phyloP scores from a whole-genome alignment of 495 filamentous ascomycete genomes.

The Penicillium alfredii region DNA sequence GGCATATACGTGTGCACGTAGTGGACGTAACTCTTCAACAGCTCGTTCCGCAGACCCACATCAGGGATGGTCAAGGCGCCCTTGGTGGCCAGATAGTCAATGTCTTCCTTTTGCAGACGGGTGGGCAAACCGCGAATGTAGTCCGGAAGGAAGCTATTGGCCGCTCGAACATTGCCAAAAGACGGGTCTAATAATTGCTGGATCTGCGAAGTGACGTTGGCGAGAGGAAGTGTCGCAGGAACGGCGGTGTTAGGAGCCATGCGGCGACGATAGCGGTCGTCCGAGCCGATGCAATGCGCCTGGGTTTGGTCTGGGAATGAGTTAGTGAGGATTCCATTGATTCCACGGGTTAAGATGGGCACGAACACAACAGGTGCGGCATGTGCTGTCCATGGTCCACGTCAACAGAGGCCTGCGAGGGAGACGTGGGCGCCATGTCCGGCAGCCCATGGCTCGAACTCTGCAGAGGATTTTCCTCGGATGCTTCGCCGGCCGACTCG shows the following conservation, averaged over 20 bases:
- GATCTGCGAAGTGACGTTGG: slow-evolving; percentile 35
- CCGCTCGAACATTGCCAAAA: slow-evolving; percentile 26
- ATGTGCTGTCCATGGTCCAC: slow-evolving; percentile 43
- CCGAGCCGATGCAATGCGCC: slow-evolving; percentile 27
- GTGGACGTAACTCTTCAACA: slow-evolving; percentile 70
- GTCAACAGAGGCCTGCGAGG: slow-evolving; percentile 38
- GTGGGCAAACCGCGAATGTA: slow-evolving; percentile 70
- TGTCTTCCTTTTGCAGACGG: slow-evolving; percentile 64
- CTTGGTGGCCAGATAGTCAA: slow-evolving; percentile 67
- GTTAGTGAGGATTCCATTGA: slow-evolving; percentile 1
- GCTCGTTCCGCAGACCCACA: slow-evolving; percentile 59
- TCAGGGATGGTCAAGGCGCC: slow-evolving; percentile 68
- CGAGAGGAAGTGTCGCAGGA: slow-evolving; percentile 33
- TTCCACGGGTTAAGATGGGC: neutral
- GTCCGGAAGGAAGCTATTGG: slow-evolving; percentile 46
- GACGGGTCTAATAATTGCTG: slow-evolving; percentile 37
- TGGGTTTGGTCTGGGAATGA: slow-evolving; percentile 34
- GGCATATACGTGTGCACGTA: slow-evolving; percentile 90
- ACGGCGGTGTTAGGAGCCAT: slow-evolving; percentile 37
- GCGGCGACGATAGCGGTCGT: slow-evolving; percentile 28
- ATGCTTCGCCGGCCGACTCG: slow-evolving; percentile 34
- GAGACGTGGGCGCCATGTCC: slow-evolving; percentile 33
- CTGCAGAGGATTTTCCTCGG: slow-evolving; percentile 32
- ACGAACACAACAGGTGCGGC: slow-evolving; percentile 45
- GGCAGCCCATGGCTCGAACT: slow-evolving; percentile 28